Evolutionary conservation across 2,329 filamentous ascomycete species (phyloP), one percentile per base, ranked within the genome.

Genomic region (Beauveria medogensis): DNA sequence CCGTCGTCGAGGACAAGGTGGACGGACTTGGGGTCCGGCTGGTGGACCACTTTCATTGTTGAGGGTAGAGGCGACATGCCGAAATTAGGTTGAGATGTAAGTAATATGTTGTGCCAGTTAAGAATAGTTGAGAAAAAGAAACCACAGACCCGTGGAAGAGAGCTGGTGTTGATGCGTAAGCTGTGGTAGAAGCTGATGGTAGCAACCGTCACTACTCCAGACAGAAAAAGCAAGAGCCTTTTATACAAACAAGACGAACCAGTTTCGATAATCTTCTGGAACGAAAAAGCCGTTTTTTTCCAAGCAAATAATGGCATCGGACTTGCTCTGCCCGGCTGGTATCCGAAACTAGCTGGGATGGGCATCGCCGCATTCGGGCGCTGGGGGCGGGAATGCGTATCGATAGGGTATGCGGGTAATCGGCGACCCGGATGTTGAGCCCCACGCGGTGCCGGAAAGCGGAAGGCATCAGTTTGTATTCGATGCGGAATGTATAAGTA

Each of bases 31-130:
- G 63, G 60, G 55, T 69, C 65, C 1, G 64, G 64, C 55, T 69
- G 68, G 51, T 66, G 59, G 43, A 71, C 63, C 3, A 65, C 67
- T 12, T 63, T 65, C 53, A 71, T 68, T 8, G 64, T 66, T 26
- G 60, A 34, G 10, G 68, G 66, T 8, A 65, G 64, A 40, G 44
- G n/a, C 9, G 40, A n/a, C 46, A 59, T 62, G 51, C 7, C 20
- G 51, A 43, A 18, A 12, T 18, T 54, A 1, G 22, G 34, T 41
- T 53, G 51, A 37, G 37, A 20, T 7, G 20, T 28, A 26, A 16
- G 34, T 6, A 37, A 37, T 37, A 37, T 37, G 34, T 16, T 37
- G 34, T 37, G 34, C 6, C 12, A 16, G 34, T 37, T 37, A 16
- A 37, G 34, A 37, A 37, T 37, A 30, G 22, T 22, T 22, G 22